A percentile compares a stretch with the other conserved stretches of the same genome.
These are phyloP conservation scores for Penicillium verhagenii DNA, from an alignment of 495 filamentous ascomycete genomes.

Conservation along the genomic window DNA sequence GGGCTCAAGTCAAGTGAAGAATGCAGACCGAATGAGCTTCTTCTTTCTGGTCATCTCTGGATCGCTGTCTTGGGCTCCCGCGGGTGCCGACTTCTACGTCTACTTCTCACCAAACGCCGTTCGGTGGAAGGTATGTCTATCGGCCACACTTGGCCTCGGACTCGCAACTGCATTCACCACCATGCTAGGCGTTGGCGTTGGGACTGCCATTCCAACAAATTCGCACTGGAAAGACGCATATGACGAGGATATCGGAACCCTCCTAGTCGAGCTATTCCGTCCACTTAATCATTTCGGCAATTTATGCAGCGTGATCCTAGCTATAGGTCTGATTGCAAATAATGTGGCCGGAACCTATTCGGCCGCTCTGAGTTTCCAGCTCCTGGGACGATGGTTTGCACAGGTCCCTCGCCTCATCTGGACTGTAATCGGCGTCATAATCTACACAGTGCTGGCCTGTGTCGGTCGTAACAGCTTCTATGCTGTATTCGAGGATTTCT, in stretches of 20 bases:
- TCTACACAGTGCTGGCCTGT: slow-evolving; percentile 54
- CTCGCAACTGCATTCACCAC: not conserved
- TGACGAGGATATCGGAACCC: slow-evolving; percentile 6
- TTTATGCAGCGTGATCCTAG: slow-evolving; percentile 59
- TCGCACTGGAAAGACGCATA: not conserved
- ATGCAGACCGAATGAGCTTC: slow-evolving; percentile 50
- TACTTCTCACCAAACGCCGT: slow-evolving; percentile 38
- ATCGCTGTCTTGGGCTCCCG: slow-evolving; percentile 39
- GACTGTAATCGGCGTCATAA: slow-evolving; percentile 47
- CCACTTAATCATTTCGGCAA: slow-evolving; percentile 59
- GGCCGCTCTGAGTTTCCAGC: slow-evolving; percentile 56
- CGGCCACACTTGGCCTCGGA: not conserved
- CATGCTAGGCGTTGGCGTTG: not conserved
- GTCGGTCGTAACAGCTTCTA: slow-evolving; percentile 52
- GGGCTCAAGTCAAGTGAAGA: slow-evolving; percentile 26
- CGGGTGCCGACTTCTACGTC: slow-evolving; percentile 39
- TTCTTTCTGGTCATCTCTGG: slow-evolving; percentile 52
- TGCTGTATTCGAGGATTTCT: slow-evolving; percentile 57
- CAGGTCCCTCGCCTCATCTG: slow-evolving; percentile 52
- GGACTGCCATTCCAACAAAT: not conserved
- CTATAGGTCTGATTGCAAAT: slow-evolving; percentile 61
- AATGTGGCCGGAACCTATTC: slow-evolving; percentile 59
- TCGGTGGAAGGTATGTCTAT: slow-evolving; percentile 12
- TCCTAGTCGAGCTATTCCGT: slow-evolving; percentile 56
- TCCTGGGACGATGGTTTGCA: slow-evolving; percentile 44